Conservation (phyloP, 2,329 filamentous ascomycete species). For the Graphilbum ipis-grandicollis region DNA sequence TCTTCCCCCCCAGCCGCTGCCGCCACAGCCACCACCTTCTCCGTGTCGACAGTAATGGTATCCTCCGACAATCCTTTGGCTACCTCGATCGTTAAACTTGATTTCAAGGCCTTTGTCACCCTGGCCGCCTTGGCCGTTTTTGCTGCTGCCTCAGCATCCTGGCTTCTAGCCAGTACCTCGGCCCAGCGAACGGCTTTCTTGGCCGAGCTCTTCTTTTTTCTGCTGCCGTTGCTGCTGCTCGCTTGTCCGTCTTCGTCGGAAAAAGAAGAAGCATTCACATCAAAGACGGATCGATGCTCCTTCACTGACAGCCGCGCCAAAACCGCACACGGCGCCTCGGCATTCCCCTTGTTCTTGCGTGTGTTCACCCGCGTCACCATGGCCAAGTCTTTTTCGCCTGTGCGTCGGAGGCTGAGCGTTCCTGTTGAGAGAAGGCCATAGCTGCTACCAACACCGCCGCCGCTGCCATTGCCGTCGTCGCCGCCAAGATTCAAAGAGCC, state of each 20-base stretch:
- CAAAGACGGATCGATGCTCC: conserved; percentile 13
- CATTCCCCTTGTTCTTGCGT: conserved; percentile 24
- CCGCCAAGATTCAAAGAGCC: conserved; percentile 12
- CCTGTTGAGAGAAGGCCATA: conserved; percentile 7
- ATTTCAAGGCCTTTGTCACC: too few relatives aligned
- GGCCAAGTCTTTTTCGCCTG: conserved; percentile 23
- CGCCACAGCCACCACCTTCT: neutral
- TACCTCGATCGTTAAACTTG: too few relatives aligned
- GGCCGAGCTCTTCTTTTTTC: conserved; percentile 2
- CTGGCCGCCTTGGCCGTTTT: too few relatives aligned
- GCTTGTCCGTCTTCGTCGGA: conserved; percentile 1
- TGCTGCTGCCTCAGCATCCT: conserved; percentile 10
- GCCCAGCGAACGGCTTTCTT: conserved; percentile 18
- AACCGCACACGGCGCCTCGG: conserved; percentile 16
- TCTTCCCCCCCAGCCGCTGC: neutral
- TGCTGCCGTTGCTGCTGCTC: too few relatives aligned
- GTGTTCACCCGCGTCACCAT: conserved; percentile 25
- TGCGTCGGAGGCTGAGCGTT: conserved; percentile 12
- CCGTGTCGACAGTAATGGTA: too few relatives aligned
- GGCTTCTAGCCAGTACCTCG: conserved; percentile 14
- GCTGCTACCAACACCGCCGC: too few relatives aligned
- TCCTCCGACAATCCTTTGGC: too few relatives aligned
- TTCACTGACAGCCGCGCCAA: conserved; percentile 12
- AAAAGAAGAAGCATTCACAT: conserved; percentile 9
- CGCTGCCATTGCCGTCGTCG: conserved; percentile 10